phyloP scores from a whole-genome alignment of 768 basidiomycete species.

The Serendipita sp. region DNA sequence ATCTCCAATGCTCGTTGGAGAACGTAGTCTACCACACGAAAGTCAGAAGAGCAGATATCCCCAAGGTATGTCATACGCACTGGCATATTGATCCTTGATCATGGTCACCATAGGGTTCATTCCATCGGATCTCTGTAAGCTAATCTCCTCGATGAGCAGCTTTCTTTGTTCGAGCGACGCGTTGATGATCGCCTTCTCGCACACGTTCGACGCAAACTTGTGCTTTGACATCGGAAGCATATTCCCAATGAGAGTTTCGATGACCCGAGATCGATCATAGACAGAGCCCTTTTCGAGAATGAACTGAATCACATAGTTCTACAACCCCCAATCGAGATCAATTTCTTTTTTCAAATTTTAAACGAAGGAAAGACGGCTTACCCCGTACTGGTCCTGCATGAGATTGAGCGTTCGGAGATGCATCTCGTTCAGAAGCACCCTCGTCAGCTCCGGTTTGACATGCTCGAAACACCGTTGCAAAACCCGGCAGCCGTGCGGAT shows the following conservation, averaged over 20 bases:
- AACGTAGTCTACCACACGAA: conserved; percentile 58
- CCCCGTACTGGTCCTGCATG: conserved; percentile 86
- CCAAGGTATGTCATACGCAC: conserved; percentile 32
- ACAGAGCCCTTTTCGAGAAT: conserved; percentile 66
- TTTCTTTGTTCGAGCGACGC: conserved; percentile 50
- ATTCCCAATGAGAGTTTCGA: conserved; percentile 57
- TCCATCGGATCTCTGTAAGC: conserved; percentile 48
- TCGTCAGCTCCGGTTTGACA: conserved; percentile 49
- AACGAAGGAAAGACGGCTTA: conserved; percentile 21
- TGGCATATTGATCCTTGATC: conserved; percentile 83
- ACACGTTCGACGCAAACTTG: conserved; percentile 93
- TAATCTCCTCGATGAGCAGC: conserved; percentile 65
- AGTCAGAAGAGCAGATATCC: conserved; percentile 7
- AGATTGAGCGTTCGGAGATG: conserved; percentile 52
- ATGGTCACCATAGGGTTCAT: conserved; percentile 48
- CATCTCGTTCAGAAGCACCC: conserved; percentile 68
- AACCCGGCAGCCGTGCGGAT: conserved; percentile 90
- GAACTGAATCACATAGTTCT: conserved; percentile 95
- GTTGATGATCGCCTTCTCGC: conserved; percentile 71
- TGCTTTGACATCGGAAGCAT: conserved; percentile 68
- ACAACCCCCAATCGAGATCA: conserved; percentile 12
- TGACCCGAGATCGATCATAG: conserved; percentile 50
- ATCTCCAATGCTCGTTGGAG: conserved; percentile 61
- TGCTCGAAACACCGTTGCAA: conserved; percentile 86
- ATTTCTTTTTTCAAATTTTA: no score